Evolutionary conservation across 78 protist genomes (phyloP).

Genomic region (Dictyostelium firmibasis): DNA sequence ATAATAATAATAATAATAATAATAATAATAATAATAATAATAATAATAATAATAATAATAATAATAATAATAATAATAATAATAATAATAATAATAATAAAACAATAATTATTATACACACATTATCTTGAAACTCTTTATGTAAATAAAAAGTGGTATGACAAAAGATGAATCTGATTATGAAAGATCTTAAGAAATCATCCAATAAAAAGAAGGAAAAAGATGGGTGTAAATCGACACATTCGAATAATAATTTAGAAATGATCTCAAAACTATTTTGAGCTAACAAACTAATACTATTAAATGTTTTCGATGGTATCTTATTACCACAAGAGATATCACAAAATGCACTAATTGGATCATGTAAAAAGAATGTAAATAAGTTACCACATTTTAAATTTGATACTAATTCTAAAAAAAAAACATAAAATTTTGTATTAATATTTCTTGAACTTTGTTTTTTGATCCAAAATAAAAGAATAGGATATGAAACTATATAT

Average conservation of each 20-base stretch:
- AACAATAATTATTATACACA: not conserved
- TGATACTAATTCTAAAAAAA: not conserved
- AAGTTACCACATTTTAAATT: conserved; percentile 60
- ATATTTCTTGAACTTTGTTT: no score
- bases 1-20: not conserved
- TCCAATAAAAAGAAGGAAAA: conserved; percentile 40
- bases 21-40: not conserved
- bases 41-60: not conserved
- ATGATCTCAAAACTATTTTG: not conserved
- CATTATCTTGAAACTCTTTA: conserved; percentile 61
- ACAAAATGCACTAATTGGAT: conserved; percentile 76
- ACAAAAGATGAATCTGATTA: conserved; percentile 73
- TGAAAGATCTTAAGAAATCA: conserved; percentile 66
- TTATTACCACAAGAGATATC: conserved; percentile 23
- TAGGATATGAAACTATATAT: no score
- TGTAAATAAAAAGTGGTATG: conserved; percentile 54
- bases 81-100: not conserved
- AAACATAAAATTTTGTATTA: not conserved
- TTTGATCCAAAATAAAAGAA: not conserved
- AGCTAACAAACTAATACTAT: not conserved
- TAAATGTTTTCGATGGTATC: not conserved
- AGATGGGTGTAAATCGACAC: conserved; percentile 8
- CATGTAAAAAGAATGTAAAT: conserved; percentile 76
- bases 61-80: not conserved
- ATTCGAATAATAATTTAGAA: conserved; percentile 31